A percentile compares a stretch with the other conserved stretches of the same genome.
phyloP scores from a whole-genome alignment of 495 filamentous ascomycete species.

The Penicillium psychrofluorescens region DNA sequence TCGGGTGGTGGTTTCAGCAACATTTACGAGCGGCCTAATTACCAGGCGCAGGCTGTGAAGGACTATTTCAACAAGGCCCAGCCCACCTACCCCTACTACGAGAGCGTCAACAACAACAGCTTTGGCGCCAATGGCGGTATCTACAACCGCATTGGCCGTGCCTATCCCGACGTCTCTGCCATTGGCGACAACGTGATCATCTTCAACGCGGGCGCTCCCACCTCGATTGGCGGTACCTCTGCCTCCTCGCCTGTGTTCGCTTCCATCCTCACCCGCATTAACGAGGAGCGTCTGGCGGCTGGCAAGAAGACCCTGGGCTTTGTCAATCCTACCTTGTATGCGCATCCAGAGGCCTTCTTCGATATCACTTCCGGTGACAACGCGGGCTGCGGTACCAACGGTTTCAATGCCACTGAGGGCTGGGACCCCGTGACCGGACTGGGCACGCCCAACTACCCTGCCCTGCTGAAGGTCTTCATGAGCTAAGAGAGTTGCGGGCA shows the following conservation, averaged over 20 bases:
- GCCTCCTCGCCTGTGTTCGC: constrained; percentile 53
- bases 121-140: constrained; percentile 40
- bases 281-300: constrained; percentile 50
- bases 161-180: constrained; percentile 59
- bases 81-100: constrained; percentile 35
- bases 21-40: constrained; percentile 52
- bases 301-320: constrained; percentile 54
- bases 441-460: constrained; percentile 49
- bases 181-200: constrained; percentile 52
- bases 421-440: constrained; percentile 63
- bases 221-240: constrained; percentile 46
- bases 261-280: constrained; percentile 52
- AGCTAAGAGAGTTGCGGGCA: not conserved
- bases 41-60: constrained; percentile 47
- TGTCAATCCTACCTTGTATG: constrained; percentile 55
- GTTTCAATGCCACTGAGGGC: constrained; percentile 44
- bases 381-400: constrained; percentile 47
- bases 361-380: constrained; percentile 57
- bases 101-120: constrained; percentile 27
- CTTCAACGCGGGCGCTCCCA: constrained; percentile 30
- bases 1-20: constrained; percentile 66
- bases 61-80: constrained; percentile 42
- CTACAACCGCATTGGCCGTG: constrained; percentile 54
- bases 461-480: constrained; percentile 42
- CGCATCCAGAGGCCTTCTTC: constrained; percentile 51